Percentiles rank a stretch among this genome's conserved stretches.
Evolutionary conservation across 306 rosid genomes (phyloP).

Genomic region (Dalbergia oliveri): DNA sequence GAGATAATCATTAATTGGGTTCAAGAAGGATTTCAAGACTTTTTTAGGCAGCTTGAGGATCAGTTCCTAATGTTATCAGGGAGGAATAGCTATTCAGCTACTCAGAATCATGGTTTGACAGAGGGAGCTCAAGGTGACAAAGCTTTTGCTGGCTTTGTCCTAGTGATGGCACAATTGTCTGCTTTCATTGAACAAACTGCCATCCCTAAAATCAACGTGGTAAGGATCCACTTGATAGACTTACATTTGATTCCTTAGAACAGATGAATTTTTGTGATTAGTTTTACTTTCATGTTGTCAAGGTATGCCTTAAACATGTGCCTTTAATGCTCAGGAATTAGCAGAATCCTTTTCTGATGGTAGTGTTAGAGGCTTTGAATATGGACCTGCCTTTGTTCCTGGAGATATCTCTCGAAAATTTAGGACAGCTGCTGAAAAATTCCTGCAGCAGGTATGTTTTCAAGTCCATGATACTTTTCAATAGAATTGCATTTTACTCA

Average conservation of each 20-base stretch:
- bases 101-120: slow-evolving; percentile 60
- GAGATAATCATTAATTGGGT: slow-evolving; percentile 74
- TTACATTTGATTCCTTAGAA: slow-evolving; percentile 27
- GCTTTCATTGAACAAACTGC: slow-evolving; percentile 79
- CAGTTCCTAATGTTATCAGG: slow-evolving; percentile 72
- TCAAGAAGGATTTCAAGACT: slow-evolving; percentile 90
- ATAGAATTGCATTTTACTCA: background rate
- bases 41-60: slow-evolving; percentile 74
- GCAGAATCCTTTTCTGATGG: slow-evolving; percentile 78
- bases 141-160: slow-evolving; percentile 77
- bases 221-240: slow-evolving; percentile 51
- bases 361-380: slow-evolving; percentile 66
- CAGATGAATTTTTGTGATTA: slow-evolving; percentile 24
- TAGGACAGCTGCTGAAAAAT: slow-evolving; percentile 74
- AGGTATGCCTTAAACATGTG: slow-evolving; percentile 36
- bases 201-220: slow-evolving; percentile 85
- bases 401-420: slow-evolving; percentile 80
- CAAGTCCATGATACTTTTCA: slow-evolving; percentile 23
- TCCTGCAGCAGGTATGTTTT: slow-evolving; percentile 73
- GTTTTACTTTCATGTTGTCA: slow-evolving; percentile 20
- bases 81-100: slow-evolving; percentile 57
- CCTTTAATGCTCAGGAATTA: slow-evolving; percentile 69
- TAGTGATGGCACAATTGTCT: slow-evolving; percentile 87
- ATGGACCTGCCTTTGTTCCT: slow-evolving; percentile 75
- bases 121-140: slow-evolving; percentile 72